These are phyloP conservation scores for Kodamaea arcana DNA, from an alignment of 1,139 yeast species.

Conservation along the genomic window DNA sequence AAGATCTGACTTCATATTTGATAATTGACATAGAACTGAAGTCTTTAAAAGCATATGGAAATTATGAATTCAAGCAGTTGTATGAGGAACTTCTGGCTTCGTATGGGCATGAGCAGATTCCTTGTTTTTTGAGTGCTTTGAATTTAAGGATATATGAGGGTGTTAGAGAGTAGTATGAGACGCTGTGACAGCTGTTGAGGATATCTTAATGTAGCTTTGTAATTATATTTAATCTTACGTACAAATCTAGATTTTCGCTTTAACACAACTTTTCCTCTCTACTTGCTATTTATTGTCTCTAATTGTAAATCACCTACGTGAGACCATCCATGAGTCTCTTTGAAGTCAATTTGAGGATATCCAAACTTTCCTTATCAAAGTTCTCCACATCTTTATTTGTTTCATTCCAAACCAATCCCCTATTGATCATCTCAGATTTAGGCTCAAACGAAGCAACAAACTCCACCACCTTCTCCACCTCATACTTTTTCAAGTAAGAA, in stretches of 20 bases:
- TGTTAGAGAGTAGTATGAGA: neutral
- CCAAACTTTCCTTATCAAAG: slow-evolving; percentile 30
- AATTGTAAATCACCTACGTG: too few species aligned
- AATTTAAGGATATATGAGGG: slow-evolving; percentile 38
- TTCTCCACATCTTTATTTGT: slow-evolving; percentile 42
- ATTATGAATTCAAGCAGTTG: slow-evolving; percentile 40
- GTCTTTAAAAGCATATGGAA: slow-evolving; percentile 39
- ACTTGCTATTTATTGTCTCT: too few species aligned
- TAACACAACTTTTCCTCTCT: too few species aligned
- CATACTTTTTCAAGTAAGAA: slow-evolving; percentile 29
- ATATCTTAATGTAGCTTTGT: too few species aligned
- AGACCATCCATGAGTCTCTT: too few species aligned
- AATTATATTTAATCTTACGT: too few species aligned
- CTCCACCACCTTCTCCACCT: slow-evolving; percentile 11
- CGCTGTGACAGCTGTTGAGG: too few species aligned
- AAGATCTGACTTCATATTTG: slow-evolving; percentile 26
- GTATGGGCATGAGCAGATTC: slow-evolving; percentile 72
- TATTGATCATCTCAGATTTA: slow-evolving; percentile 42
- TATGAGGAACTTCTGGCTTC: slow-evolving; percentile 57
- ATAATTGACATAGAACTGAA: slow-evolving; percentile 36
- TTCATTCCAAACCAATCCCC: slow-evolving; percentile 56
- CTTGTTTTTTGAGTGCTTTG: slow-evolving; percentile 76
- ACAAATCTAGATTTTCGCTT: too few species aligned
- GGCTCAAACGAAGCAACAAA: slow-evolving; percentile 11
- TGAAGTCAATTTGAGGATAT: slow-evolving; percentile 17